Evolutionary conservation across 192 early-diverging fungal species (phyloP).

Genomic region (Pilaira anomala): DNA sequence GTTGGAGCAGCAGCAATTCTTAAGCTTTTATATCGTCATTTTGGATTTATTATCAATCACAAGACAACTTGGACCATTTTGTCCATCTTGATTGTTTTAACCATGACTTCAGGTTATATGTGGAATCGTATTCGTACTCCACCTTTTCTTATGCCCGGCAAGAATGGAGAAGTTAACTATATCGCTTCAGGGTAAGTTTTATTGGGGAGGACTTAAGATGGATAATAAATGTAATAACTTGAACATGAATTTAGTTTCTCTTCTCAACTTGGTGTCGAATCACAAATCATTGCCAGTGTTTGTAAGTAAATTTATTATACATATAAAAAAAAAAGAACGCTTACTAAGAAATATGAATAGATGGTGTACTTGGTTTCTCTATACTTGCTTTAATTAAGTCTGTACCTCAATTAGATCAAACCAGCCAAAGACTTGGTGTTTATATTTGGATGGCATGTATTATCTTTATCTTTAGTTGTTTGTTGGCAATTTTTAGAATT

Average conservation of each 20-base stretch:
- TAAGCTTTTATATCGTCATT: slow-evolving; percentile 40
- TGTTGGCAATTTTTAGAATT: slow-evolving; percentile 63
- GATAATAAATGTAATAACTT: background rate
- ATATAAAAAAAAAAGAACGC: too few species aligned
- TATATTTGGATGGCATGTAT: slow-evolving; percentile 62
- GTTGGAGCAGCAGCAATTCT: slow-evolving; percentile 33
- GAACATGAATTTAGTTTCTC: slow-evolving; percentile 53
- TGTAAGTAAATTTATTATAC: slow-evolving; percentile 48
- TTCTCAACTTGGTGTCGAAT: slow-evolving; percentile 67
- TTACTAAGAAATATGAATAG: slow-evolving; percentile 34
- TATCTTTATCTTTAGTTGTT: slow-evolving; percentile 60
- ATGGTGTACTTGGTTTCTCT: slow-evolving; percentile 54
- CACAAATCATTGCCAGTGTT: slow-evolving; percentile 65
- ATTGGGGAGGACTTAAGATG: too few species aligned
- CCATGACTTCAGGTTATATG: slow-evolving; percentile 81
- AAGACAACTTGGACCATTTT: slow-evolving; percentile 57
- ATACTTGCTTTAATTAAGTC: slow-evolving; percentile 52
- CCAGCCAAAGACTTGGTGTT: slow-evolving; percentile 52
- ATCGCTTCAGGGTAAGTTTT: slow-evolving; percentile 50
- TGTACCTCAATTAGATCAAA: slow-evolving; percentile 52
- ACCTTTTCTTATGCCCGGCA: slow-evolving; percentile 53
- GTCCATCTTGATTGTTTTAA: slow-evolving; percentile 54
- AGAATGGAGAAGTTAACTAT: slow-evolving; percentile 53
- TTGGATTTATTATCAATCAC: slow-evolving; percentile 45
- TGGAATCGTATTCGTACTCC: slow-evolving; percentile 82